Base-by-base conservation (phyloP, 2,329 filamentous ascomycete genomes). In the Chalara sp. region DNA sequence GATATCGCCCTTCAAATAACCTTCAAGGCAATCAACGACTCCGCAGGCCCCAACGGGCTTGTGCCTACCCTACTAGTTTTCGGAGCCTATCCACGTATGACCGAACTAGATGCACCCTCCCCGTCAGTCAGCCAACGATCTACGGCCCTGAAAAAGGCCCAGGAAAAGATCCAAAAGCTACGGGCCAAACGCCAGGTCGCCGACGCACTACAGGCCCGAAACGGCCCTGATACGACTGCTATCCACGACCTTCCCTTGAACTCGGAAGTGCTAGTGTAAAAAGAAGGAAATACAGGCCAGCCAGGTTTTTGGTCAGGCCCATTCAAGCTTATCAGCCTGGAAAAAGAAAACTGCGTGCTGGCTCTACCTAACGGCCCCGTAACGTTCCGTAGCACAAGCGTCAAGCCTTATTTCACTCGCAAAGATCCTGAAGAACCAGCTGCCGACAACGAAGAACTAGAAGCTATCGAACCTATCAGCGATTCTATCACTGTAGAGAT, bases 1-100 rank as follows among this genome's bases (percentile, higher is more conserved):
- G 35, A 50, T 11, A 33, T 48, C 10, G 42, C 43, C 5, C 32
- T 54, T n/a, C 32, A 56, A 42, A 56, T 56, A 32, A 33, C 48
- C 1, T 46, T 56, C 31, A 56, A 56, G 42, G 54, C 47, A 10
- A 28, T 56, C 11, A 56, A 56, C 32, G 35, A 56, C 47, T 46
- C 39, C 6, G 47, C 31, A 8, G 44, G 47, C 5, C 51, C 33
- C 12, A 35, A 52, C 31, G 33, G 51, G 5, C n/a, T 53, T n/a
- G 46, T 53, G 5, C 48, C 40, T 44, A 56, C 43, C 0, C 32
- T 54, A 6, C 32, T 56, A 29, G 48, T 53, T n/a, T 56, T 50
- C 44, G 33, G 49, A 1, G 47, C 45, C 2, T 56, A 54, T 28
- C 49, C 32, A 31, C 12, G 50, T 2, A 49, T 55, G 29, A 4